A percentile compares a stretch with the other conserved stretches of the same genome.
phyloP scores from a whole-genome alignment of 2,329 filamentous ascomycete species.

The Diaporthe destruens region DNA sequence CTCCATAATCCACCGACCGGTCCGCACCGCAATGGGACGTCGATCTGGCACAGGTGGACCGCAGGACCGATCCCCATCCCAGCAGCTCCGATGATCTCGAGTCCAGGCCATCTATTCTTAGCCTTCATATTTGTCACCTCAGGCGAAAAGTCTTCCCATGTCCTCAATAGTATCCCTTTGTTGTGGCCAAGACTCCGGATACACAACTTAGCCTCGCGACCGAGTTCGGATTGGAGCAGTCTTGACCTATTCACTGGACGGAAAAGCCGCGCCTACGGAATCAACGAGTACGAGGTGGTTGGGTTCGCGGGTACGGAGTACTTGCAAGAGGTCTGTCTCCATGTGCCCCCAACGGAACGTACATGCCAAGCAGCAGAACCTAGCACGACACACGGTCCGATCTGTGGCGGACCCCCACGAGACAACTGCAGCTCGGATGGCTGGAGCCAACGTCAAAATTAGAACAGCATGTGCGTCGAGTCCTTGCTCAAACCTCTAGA shows the following conservation, averaged over 20 bases:
- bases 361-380: slow-evolving; percentile 11
- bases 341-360: neutral
- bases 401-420: neutral
- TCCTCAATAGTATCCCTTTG: neutral
- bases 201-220: too few relatives aligned
- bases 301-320: too few relatives aligned
- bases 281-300: neutral
- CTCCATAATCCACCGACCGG: neutral
- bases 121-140: neutral
- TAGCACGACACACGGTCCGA: slow-evolving; percentile 25
- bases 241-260: neutral
- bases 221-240: neutral
- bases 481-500: neutral
- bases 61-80: neutral
- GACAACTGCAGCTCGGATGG: neutral
- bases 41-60: neutral
- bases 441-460: neutral
- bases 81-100: neutral
- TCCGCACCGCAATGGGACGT: neutral
- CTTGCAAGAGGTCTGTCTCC: too few relatives aligned
- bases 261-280: too few relatives aligned
- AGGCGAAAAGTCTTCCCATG: neutral
- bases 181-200: neutral
- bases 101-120: neutral
- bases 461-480: neutral